Percentiles rank a stretch among this genome's conserved stretches.
Conservation (phyloP, 1,284 basidiomycete species). For the Caloboletus firmus region DNA sequence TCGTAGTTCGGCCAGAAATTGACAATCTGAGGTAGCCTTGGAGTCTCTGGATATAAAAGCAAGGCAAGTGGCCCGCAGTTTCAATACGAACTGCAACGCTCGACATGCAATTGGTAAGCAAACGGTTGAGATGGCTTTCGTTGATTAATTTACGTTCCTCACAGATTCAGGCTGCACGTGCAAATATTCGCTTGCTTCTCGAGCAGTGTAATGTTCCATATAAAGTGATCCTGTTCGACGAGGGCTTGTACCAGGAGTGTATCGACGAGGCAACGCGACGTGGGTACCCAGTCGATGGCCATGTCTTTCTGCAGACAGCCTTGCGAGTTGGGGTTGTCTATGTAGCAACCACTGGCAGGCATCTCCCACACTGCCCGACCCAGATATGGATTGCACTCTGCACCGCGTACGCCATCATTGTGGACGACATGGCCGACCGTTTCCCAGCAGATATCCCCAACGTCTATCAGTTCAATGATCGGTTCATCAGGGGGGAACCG, state of each 20-base stretch:
- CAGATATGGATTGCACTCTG: constrained; percentile 35
- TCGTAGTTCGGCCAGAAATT: no score
- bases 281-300: constrained; percentile 20
- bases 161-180: constrained; percentile 13
- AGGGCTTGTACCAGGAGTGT: constrained; percentile 19
- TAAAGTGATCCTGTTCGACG: constrained; percentile 15
- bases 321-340: constrained; percentile 21
- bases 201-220: constrained; percentile 18
- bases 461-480: constrained; percentile 30
- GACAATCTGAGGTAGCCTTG: no score
- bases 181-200: constrained; percentile 20
- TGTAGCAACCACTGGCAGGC: constrained; percentile 13
- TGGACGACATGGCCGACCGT: constrained; percentile 31
- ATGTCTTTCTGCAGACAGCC: constrained; percentile 14
- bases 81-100: not conserved
- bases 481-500: constrained; percentile 19
- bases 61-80: not conserved
- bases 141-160: not conserved
- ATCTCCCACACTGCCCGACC: constrained; percentile 12
- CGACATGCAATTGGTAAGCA: constrained; percentile 19
- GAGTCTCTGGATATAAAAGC: no score
- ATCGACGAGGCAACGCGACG: constrained; percentile 10
- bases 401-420: constrained; percentile 29
- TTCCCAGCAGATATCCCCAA: constrained; percentile 19
- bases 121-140: accelerated